Percentiles rank a stretch among this genome's conserved stretches.
Conservation (phyloP, 768 basidiomycete genomes). For the Sporobolomyces phaffii region DNA sequence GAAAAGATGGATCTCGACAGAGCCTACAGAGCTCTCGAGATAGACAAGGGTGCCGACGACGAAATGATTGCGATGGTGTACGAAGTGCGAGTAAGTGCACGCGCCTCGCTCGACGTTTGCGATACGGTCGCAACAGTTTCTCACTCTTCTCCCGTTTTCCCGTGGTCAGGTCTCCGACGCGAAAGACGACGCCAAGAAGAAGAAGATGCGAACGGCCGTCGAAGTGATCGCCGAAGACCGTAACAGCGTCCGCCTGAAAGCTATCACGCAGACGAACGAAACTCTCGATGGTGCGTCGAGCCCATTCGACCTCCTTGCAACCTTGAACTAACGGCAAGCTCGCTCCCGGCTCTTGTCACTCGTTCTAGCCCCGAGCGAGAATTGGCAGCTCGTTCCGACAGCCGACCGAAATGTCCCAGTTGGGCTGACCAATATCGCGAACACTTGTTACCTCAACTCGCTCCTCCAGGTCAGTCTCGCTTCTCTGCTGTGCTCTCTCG, state of each 20-base stretch:
- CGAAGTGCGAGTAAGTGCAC: slow-evolving; percentile 57
- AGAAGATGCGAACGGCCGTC: slow-evolving; percentile 56
- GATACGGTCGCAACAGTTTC: no score
- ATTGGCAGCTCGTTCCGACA: background rate
- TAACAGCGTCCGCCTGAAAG: slow-evolving; percentile 64
- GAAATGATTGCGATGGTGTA: slow-evolving; percentile 66
- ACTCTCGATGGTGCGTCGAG: slow-evolving; percentile 2
- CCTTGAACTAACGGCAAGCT: slow-evolving; percentile 58
- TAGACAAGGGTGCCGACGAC: slow-evolving; percentile 66
- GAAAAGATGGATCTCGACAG: slow-evolving; percentile 57
- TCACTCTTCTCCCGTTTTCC: no score
- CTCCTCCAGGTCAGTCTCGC: slow-evolving; percentile 69
- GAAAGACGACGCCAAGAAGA: slow-evolving; percentile 11
- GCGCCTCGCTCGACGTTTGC: background rate
- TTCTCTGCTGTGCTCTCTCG: background rate
- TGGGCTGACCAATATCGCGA: slow-evolving; percentile 55
- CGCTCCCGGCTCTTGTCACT: slow-evolving; percentile 72
- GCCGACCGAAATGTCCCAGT: slow-evolving; percentile 62
- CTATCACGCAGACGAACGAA: slow-evolving; percentile 59
- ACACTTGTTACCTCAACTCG: slow-evolving; percentile 96
- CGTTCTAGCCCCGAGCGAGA: background rate
- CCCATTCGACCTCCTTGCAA: slow-evolving; percentile 26
- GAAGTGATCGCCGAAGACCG: slow-evolving; percentile 61
- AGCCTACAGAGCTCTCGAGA: slow-evolving; percentile 67
- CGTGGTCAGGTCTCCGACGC: slow-evolving; percentile 16